phyloP scores from a whole-genome alignment of 2,329 filamentous ascomycete genomes.

The Pseudophaeomoniella oleicola region DNA sequence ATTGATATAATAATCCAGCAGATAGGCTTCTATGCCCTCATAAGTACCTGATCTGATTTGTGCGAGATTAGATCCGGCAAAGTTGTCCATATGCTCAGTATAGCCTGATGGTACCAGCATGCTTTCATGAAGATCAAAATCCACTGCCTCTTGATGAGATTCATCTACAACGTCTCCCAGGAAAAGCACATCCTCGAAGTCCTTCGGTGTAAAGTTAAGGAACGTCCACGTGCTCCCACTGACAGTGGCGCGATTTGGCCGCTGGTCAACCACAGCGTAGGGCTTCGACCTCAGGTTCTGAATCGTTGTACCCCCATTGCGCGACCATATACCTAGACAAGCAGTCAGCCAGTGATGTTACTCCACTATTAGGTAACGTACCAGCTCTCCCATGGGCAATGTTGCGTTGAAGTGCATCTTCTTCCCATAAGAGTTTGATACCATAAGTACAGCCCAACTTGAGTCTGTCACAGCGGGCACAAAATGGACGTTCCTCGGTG shows the following conservation, averaged over 20 bases:
- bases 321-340: background rate
- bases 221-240: conserved; percentile 12
- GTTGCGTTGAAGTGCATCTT: conserved; percentile 17
- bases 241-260: background rate
- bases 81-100: too few relatives aligned
- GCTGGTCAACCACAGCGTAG: background rate
- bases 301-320: background rate
- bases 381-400: conserved; percentile 14
- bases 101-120: too few relatives aligned
- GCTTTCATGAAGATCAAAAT: too few relatives aligned
- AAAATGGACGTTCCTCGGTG: conserved; percentile 16
- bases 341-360: background rate
- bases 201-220: conserved; percentile 12
- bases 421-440: conserved; percentile 15
- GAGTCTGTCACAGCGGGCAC: conserved; percentile 14
- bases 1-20: conserved; percentile 14
- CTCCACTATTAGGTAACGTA: too few relatives aligned
- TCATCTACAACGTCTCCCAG: background rate
- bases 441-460: conserved; percentile 12
- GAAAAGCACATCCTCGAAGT: conserved; percentile 8
- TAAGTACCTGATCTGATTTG: too few relatives aligned
- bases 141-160: too few relatives aligned
- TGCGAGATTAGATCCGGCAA: too few relatives aligned
- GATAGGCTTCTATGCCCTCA: background rate
- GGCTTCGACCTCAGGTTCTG: background rate